Conservation (phyloP, 805 yeast genomes). For the Schwanniomyces sp. region DNA sequence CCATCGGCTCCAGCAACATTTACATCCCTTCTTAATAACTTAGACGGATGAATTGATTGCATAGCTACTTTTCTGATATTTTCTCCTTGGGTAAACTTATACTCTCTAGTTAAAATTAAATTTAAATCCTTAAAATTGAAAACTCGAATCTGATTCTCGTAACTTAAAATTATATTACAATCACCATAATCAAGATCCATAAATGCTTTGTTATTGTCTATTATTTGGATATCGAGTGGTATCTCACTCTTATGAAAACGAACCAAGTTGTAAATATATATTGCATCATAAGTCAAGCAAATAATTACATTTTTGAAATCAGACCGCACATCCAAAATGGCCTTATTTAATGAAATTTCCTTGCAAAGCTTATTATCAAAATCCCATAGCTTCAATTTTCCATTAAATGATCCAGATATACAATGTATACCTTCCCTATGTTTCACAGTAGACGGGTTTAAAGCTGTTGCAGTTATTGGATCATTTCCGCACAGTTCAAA, state of each 20-base stretch:
- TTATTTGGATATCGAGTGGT: constrained; percentile 15
- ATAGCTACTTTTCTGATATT: constrained; percentile 13
- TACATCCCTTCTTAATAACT: constrained; percentile 14
- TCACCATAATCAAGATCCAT: constrained; percentile 36
- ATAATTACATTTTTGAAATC: constrained; percentile 28
- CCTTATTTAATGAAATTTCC: constrained; percentile 8
- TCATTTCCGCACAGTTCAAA: constrained; percentile 3
- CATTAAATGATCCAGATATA: constrained; percentile 21
- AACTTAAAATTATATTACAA: constrained; percentile 23
- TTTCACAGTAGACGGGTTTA: constrained; percentile 21
- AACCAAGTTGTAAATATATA: constrained; percentile 19
- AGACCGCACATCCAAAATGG: constrained; percentile 17
- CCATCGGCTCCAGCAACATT: constrained; percentile 42
- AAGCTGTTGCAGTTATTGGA: constrained; percentile 17
- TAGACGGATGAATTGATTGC: constrained; percentile 14
- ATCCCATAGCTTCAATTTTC: constrained; percentile 26
- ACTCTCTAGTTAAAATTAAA: constrained; percentile 7
- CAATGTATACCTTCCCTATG: constrained; percentile 23
- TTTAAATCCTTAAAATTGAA: constrained; percentile 16
- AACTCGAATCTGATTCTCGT: constrained; percentile 18
- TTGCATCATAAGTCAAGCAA: constrained; percentile 11
- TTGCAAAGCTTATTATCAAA: constrained; percentile 17
- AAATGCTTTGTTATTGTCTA: constrained; percentile 7
- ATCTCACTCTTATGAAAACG: constrained; percentile 7
- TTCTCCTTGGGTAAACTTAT: constrained; percentile 14